These are phyloP conservation scores for Gardenia jasminoides DNA, from an alignment of 257 asterid species.

Conservation along the genomic window DNA sequence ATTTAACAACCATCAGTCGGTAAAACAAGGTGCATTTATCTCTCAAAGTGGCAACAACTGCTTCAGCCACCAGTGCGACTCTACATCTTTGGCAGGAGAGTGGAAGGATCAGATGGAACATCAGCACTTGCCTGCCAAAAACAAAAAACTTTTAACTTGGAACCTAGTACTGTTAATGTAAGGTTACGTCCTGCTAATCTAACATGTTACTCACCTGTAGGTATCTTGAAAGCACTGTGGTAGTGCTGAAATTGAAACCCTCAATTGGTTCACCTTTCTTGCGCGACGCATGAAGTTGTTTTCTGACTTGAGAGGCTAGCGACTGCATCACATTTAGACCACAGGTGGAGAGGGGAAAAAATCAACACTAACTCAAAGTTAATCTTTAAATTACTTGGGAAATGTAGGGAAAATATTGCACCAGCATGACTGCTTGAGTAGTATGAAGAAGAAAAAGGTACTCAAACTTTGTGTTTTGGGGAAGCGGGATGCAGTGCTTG, in stretches of 20 bases:
- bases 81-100: conserved; percentile 60
- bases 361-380: neutral
- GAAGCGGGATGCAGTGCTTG: neutral
- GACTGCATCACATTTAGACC: conserved; percentile 46
- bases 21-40: neutral
- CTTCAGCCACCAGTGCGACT: neutral
- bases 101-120: conserved; percentile 57
- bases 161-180: conserved; percentile 1
- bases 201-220: conserved; percentile 52
- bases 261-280: conserved; percentile 67
- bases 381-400: neutral
- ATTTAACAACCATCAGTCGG: neutral
- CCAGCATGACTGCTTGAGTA: neutral
- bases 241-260: conserved; percentile 91
- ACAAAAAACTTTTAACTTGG: neutral
- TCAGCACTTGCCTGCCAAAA: conserved; percentile 62
- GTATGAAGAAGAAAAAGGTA: neutral
- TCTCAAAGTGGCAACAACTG: neutral
- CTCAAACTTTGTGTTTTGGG: neutral
- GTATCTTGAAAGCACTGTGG: conserved; percentile 57
- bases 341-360: neutral
- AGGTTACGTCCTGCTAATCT: conserved; percentile 1
- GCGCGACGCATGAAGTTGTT: conserved; percentile 94
- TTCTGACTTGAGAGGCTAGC: conserved; percentile 92
- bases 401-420: neutral